Evolutionary conservation across 345 rosid genomes (phyloP).

Genomic region (Eucalyptus shirleyi): DNA sequence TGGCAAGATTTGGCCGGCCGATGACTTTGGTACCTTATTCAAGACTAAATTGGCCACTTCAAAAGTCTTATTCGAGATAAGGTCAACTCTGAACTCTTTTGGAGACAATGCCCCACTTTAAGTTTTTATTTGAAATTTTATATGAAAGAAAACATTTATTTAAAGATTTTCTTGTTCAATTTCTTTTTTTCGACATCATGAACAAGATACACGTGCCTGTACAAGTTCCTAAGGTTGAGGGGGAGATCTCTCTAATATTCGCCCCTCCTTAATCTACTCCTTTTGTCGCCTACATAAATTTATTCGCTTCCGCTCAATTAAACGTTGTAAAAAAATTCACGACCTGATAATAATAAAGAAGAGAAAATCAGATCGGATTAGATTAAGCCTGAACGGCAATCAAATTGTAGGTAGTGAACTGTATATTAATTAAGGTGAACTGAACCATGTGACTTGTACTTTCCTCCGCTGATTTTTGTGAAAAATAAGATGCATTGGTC

Average conservation of each 20-base stretch:
- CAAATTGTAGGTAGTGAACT: not conserved
- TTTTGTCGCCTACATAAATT: not conserved
- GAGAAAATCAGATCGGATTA: not conserved
- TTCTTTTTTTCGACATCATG: not conserved
- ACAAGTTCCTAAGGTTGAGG: not conserved
- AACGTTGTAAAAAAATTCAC: constrained; percentile 52
- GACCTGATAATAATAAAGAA: constrained; percentile 12
- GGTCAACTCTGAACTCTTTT: not conserved
- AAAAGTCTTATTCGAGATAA: not conserved
- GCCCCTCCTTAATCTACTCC: not conserved
- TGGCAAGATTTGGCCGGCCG: not conserved
- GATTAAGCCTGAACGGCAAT: not conserved
- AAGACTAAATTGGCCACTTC: not conserved
- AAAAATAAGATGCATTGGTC: constrained; percentile 66
- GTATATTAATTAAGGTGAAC: not conserved
- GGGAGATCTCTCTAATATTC: not conserved
- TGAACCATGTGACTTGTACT: not conserved
- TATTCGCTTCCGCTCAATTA: constrained; percentile 38
- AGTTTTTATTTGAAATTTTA: not conserved
- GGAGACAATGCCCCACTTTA: not conserved
- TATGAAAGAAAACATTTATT: not conserved
- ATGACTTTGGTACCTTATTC: not conserved
- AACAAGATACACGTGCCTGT: constrained; percentile 8
- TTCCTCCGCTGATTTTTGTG: constrained; percentile 63
- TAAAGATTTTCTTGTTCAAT: constrained; percentile 1